These are phyloP conservation scores for Candida nonsorbophila DNA, from an alignment of 805 yeast genomes.

Conservation along the genomic window DNA sequence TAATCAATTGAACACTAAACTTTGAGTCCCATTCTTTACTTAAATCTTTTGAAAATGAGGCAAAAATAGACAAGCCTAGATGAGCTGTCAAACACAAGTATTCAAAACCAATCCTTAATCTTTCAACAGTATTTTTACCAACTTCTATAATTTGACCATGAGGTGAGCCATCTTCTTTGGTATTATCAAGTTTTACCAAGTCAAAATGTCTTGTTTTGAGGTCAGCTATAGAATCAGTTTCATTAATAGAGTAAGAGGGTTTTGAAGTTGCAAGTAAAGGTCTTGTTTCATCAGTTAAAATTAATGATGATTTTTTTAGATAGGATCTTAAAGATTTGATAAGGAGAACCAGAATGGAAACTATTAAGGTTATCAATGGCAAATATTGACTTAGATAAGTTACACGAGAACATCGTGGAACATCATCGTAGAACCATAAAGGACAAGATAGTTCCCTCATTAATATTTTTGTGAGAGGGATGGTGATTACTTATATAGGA, in stretches of 20 bases:
- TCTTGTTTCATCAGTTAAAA: constrained; percentile 16
- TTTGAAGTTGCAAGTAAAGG: constrained; percentile 29
- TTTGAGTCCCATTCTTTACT: no score
- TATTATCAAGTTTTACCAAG: constrained; percentile 47
- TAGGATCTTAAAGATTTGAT: constrained; percentile 13
- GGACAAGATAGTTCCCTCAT: constrained; percentile 6
- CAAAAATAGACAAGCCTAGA: constrained; percentile 29
- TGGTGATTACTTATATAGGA: no score
- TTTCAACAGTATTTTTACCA: constrained; percentile 47
- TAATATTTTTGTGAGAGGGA: not conserved
- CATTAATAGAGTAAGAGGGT: constrained; percentile 8
- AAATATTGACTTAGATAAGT: constrained; percentile 26
- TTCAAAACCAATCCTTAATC: constrained; percentile 49
- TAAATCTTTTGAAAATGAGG: constrained; percentile 25
- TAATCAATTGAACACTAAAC: constrained; percentile 21
- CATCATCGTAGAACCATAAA: constrained; percentile 59
- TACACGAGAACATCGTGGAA: constrained; percentile 47
- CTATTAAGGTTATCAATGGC: constrained; percentile 23
- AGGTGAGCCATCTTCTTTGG: constrained; percentile 56
- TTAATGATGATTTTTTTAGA: constrained; percentile 7
- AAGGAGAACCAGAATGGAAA: constrained; percentile 21
- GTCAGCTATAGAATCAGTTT: constrained; percentile 7
- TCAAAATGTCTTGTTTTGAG: constrained; percentile 63
- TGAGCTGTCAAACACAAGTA: constrained; percentile 39
- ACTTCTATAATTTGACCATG: constrained; percentile 49